Evolutionary conservation across 1,284 basidiomycete species (phyloP).

Genomic region (Moniliella sp.): DNA sequence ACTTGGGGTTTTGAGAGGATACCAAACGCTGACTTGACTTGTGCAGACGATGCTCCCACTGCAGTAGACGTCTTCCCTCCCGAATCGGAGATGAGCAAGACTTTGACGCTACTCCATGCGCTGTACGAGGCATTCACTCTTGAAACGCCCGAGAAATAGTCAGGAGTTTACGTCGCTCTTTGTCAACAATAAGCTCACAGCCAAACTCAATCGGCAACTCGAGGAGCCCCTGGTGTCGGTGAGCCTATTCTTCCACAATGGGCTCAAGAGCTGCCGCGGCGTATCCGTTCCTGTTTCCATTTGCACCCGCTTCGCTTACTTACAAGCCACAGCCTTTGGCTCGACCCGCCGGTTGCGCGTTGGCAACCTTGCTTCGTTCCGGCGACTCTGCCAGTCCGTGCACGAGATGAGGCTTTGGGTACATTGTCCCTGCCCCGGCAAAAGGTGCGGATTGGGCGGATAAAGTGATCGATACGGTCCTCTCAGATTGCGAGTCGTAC

Average conservation of each 20-base stretch:
- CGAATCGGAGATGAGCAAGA: background rate
- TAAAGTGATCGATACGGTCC: conserved; percentile 82
- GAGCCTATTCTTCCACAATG: conserved; percentile 88
- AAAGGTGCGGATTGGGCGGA: conserved; percentile 85
- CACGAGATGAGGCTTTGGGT: no score
- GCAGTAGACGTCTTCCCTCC: background rate
- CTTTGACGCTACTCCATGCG: conserved; percentile 39
- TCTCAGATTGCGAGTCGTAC: conserved; percentile 92
- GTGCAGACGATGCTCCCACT: background rate
- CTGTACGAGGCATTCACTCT: conserved; percentile 1
- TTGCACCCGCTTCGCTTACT: conserved; percentile 81
- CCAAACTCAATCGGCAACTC: conserved; percentile 86
- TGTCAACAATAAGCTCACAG: conserved; percentile 91
- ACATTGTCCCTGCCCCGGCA: conserved; percentile 77
- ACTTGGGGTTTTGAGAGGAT: background rate
- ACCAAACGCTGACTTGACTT: no score
- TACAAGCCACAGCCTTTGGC: conserved; percentile 90
- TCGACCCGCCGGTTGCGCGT: conserved; percentile 81
- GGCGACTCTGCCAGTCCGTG: background rate
- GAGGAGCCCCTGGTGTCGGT: conserved; percentile 98
- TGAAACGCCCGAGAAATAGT: conserved; percentile 5
- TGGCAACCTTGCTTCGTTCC: conserved; percentile 41
- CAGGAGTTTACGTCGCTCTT: conserved; percentile 51
- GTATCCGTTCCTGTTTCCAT: conserved; percentile 94
- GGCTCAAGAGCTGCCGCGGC: conserved; percentile 76